phyloP scores from a whole-genome alignment of 2,329 filamentous ascomycete genomes.

The Colletotrichum gigasporum region DNA sequence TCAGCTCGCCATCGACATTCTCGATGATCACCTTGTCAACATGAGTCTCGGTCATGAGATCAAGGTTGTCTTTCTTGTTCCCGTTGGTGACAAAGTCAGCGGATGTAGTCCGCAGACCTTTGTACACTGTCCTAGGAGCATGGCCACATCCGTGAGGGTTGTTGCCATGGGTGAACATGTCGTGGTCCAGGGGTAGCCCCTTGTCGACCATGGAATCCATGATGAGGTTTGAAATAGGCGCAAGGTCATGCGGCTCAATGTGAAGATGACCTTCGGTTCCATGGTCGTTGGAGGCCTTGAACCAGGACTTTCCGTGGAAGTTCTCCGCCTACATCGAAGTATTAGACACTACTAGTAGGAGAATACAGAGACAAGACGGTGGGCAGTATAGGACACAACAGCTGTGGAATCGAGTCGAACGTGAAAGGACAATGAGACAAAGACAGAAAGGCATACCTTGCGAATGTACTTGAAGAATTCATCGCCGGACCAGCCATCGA shows the following conservation, averaged over 20 bases:
- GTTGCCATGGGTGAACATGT: constrained; percentile 65
- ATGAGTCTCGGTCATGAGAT: constrained; percentile 55
- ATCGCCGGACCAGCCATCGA: constrained; percentile 64
- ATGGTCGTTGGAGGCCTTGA: constrained; percentile 58
- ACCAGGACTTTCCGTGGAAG: constrained; percentile 67
- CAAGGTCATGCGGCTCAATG: constrained; percentile 66
- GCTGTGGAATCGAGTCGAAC: no score
- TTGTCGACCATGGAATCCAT: constrained; percentile 63
- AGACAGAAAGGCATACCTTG: constrained; percentile 48
- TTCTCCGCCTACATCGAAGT: constrained; percentile 55
- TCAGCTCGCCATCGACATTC: constrained; percentile 41
- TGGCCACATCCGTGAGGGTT: constrained; percentile 65
- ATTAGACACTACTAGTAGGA: no score
- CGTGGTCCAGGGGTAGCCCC: constrained; percentile 63
- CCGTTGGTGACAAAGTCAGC: constrained; percentile 60
- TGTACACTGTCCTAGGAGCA: constrained; percentile 59
- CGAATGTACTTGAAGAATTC: constrained; percentile 66
- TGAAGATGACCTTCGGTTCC: constrained; percentile 62
- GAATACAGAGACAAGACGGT: no score
- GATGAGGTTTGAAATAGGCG: constrained; percentile 65
- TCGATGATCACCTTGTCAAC: constrained; percentile 63
- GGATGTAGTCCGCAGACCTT: constrained; percentile 61
- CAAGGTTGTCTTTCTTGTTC: constrained; percentile 52
- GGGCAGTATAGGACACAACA: no score
- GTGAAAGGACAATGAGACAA: background rate